Evolutionary conservation across 2,329 filamentous ascomycete species (phyloP).

Genomic region (Sclerotinia trifoliorum): DNA sequence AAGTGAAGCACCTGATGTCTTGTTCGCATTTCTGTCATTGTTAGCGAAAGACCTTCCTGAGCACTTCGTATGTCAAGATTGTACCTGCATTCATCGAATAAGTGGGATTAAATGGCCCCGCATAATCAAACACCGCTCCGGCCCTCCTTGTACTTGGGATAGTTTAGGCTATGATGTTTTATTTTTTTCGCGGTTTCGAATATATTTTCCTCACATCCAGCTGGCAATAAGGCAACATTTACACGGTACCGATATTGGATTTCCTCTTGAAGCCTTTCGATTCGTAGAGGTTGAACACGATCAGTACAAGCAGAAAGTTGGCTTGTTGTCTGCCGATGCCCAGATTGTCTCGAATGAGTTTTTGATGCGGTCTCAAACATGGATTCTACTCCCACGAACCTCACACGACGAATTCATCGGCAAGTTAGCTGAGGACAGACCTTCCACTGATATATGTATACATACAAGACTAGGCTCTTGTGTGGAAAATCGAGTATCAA

Average conservation of each 20-base stretch:
- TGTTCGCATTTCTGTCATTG: background rate
- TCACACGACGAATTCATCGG: conserved; percentile 21
- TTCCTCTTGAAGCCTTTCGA: conserved; percentile 1
- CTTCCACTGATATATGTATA: conserved; percentile 15
- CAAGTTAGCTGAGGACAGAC: background rate
- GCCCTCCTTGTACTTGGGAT: background rate
- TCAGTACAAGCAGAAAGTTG: background rate
- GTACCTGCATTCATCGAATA: background rate
- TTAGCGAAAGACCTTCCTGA: conserved; percentile 21
- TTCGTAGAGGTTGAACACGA: background rate
- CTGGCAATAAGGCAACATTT: conserved; percentile 6
- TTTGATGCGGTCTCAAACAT: conserved; percentile 29
- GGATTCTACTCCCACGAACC: conserved; percentile 26
- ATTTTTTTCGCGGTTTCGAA: background rate
- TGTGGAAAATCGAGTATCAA: conserved; percentile 9
- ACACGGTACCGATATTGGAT: conserved; percentile 4
- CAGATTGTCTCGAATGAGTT: conserved; percentile 10
- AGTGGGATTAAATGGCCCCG: background rate
- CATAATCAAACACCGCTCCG: background rate
- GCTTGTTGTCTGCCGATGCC: conserved; percentile 13
- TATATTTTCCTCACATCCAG: conserved; percentile 8
- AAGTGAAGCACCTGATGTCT: background rate
- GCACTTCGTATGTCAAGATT: conserved; percentile 10
- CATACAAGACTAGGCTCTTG: conserved; percentile 19
- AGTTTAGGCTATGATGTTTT: background rate